Percentiles rank a stretch among this genome's conserved stretches.
Conservation (phyloP, 2,329 filamentous ascomycete genomes). For the Colletotrichum tropicicola region DNA sequence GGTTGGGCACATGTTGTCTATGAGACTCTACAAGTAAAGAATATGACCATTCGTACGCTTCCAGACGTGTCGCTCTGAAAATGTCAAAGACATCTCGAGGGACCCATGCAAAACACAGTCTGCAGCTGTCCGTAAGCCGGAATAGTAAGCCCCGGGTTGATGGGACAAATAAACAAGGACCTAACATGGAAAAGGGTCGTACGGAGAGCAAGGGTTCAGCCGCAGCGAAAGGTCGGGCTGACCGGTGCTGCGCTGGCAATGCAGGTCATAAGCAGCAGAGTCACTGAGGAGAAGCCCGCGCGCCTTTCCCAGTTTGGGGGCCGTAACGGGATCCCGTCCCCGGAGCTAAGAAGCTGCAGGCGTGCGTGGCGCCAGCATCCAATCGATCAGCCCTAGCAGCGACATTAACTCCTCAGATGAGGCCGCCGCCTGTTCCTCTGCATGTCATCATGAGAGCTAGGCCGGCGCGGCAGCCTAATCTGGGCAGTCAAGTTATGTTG, state of each 20-base stretch:
- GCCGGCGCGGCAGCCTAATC: background rate
- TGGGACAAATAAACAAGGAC: no score
- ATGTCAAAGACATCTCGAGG: no score
- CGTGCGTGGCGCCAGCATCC: slow-evolving; percentile 16
- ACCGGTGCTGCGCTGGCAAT: background rate
- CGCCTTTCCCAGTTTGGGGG: background rate
- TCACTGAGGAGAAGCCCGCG: background rate
- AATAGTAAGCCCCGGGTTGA: no score
- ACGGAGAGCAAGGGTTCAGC: no score
- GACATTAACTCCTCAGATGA: slow-evolving; percentile 7
- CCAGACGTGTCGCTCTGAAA: no score
- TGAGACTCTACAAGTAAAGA: no score
- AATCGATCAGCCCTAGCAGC: slow-evolving; percentile 12
- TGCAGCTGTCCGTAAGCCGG: no score
- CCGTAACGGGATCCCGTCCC: background rate
- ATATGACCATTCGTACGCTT: no score
- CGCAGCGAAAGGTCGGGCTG: background rate
- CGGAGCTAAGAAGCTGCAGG: slow-evolving; percentile 7
- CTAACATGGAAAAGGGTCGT: background rate
- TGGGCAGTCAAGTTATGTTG: background rate
- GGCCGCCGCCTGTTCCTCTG: background rate
- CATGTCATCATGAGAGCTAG: background rate
- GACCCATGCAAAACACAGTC: no score
- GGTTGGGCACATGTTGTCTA: no score
- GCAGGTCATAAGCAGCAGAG: background rate